Base-by-base conservation (phyloP, 2,329 filamentous ascomycete species). In the Alternaria novae-zelandiae region DNA sequence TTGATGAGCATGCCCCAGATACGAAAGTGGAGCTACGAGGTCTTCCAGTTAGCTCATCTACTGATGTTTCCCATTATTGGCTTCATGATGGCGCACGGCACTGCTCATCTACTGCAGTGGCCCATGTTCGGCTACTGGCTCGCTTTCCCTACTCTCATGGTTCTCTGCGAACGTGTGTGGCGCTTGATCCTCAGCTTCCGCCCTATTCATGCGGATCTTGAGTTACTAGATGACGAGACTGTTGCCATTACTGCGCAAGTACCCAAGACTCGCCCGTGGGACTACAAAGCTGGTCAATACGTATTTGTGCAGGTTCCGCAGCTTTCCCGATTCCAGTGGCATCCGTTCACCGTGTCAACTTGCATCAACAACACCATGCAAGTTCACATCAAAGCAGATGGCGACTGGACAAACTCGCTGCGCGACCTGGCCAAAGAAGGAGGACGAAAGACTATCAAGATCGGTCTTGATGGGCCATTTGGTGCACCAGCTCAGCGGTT, bases 61-160 rank as follows among this genome's bases (percentile, higher is more conserved):
- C 81, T 88, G 41, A 87, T 88, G 84, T 88, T 84, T 45, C 86
- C 86, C 9, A 85, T 88, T 20, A 84, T 88, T 26, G 86, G 83
- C 0, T 76, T 88, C 0, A 81, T 88, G 69, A 84, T 84, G 72
- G 86, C 84, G 0, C 87, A 89, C 66, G 87, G 86, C 0, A 85
- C 85, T 0, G 78, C 81, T 0, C 81, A 74, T 3, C 73, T 88
- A 0, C 70, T 88, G 0, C 86, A 88, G 65, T 83, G 78, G 73
- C 85, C 86, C 1, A 87, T 88, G 83, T 82, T 88, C 15, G 86
- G 86, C 2, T 87, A 86, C 70, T 86, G 85, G 73, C 81, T 88
- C 2, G 85, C 85, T 1, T 82, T 87, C 23, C 86, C 86, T 0
- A 83, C 84, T 0, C 76, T 87, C 0, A 70, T 88, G 0, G 81